Evolutionary conservation across 2,329 filamentous ascomycete genomes (phyloP).

Genomic region (Dactylellina sp.): DNA sequence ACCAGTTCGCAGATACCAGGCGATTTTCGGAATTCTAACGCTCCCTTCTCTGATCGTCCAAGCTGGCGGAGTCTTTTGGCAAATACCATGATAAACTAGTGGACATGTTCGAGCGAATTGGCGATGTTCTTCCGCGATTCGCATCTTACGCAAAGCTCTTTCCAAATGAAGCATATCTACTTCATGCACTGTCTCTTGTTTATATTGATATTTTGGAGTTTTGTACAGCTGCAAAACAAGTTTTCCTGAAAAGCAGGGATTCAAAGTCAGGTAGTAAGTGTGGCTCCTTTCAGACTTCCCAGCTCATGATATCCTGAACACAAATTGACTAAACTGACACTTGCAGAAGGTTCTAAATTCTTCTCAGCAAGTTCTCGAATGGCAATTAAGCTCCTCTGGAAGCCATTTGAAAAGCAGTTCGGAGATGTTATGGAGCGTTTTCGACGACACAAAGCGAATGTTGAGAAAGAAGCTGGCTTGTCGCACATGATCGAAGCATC

Average conservation of each 20-base stretch:
- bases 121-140: conserved; percentile 59
- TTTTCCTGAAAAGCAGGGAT: conserved; percentile 42
- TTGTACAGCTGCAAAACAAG: conserved; percentile 58
- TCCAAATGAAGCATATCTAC: conserved; percentile 56
- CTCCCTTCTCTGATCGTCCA: background rate
- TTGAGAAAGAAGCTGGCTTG: conserved; percentile 57
- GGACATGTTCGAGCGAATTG: conserved; percentile 60
- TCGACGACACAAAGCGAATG: conserved; percentile 48
- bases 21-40: background rate
- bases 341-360: background rate
- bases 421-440: conserved; percentile 51
- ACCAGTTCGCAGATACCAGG: background rate
- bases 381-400: conserved; percentile 57
- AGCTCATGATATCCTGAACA: too few relatives aligned
- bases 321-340: too few relatives aligned
- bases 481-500: conserved; percentile 58
- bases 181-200: conserved; percentile 58
- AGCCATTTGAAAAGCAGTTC: conserved; percentile 58
- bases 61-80: conserved; percentile 58
- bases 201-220: conserved; percentile 60
- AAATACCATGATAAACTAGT: conserved; percentile 60
- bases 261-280: conserved; percentile 9
- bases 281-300: background rate
- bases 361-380: conserved; percentile 12
- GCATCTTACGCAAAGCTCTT: conserved; percentile 59